Conservation (phyloP, 2,329 filamentous ascomycete genomes). For the Stachybotrys echinatus region DNA sequence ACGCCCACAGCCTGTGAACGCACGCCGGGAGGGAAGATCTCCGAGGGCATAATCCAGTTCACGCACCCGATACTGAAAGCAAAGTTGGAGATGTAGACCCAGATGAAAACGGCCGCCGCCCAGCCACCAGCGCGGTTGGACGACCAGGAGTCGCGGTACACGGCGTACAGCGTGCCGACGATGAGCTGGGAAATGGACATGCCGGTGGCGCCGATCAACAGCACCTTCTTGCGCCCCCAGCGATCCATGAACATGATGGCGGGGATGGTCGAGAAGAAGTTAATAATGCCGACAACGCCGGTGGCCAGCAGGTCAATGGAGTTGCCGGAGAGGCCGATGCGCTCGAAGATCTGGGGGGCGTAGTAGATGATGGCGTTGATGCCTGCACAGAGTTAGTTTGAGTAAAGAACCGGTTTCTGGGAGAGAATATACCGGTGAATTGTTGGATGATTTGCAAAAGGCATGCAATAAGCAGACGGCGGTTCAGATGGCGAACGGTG, state of each 20-base stretch:
- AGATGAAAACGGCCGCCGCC: slow-evolving; percentile 29
- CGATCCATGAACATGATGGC: slow-evolving; percentile 33
- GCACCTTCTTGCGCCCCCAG: slow-evolving; percentile 33
- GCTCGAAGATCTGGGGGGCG: slow-evolving; percentile 54
- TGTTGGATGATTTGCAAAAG: slow-evolving; percentile 57
- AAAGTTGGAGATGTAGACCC: slow-evolving; percentile 46
- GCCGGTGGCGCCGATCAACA: slow-evolving; percentile 29
- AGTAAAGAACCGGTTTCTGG: too few species aligned
- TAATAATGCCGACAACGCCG: slow-evolving; percentile 65
- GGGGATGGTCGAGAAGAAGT: slow-evolving; percentile 42
- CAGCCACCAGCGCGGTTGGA: slow-evolving; percentile 29
- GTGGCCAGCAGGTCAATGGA: slow-evolving; percentile 60
- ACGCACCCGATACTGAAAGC: slow-evolving; percentile 39
- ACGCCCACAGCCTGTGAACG: slow-evolving; percentile 38
- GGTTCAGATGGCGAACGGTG: slow-evolving; percentile 37
- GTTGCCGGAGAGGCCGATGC: slow-evolving; percentile 55
- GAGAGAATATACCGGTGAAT: too few species aligned
- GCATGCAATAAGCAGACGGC: slow-evolving; percentile 58
- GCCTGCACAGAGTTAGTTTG: too few species aligned
- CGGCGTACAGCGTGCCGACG: slow-evolving; percentile 33
- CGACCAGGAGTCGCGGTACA: slow-evolving; percentile 29
- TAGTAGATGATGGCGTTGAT: slow-evolving; percentile 39
- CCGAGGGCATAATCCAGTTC: slow-evolving; percentile 41
- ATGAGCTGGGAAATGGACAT: slow-evolving; percentile 32
- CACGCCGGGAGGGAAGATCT: slow-evolving; percentile 40